phyloP scores from a whole-genome alignment of 441 rosid genomes.

The Dalechampia spathulata region DNA sequence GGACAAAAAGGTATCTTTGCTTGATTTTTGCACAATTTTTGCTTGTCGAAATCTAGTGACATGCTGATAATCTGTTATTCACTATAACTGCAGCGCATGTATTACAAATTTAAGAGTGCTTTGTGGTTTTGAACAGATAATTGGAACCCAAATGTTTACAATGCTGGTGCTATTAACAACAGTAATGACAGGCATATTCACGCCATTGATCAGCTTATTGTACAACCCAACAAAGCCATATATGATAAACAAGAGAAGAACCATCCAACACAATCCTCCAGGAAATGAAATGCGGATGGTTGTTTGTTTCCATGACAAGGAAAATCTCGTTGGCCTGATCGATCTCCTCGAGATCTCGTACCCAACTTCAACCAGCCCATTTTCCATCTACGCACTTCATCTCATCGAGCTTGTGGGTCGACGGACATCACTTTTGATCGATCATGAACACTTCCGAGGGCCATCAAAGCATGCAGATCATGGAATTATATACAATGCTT shows the following conservation, averaged over 20 bases:
- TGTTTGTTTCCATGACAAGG: constrained; percentile 39
- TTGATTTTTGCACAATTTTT: too few relatives aligned
- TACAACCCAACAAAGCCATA: constrained; percentile 71
- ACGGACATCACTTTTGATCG: constrained; percentile 40
- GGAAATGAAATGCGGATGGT: constrained; percentile 32
- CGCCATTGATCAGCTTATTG: constrained; percentile 44
- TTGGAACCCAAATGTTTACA: constrained; percentile 25
- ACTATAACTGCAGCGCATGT: too few relatives aligned
- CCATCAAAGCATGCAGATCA: constrained; percentile 13
- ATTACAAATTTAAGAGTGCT: too few relatives aligned
- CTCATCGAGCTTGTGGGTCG: constrained; percentile 51
- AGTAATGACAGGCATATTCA: constrained; percentile 20
- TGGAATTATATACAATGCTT: constrained; percentile 34
- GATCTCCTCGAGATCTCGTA: constrained; percentile 46
- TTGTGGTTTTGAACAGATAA: constrained; percentile 26
- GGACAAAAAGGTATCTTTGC: constrained; percentile 39
- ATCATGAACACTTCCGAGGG: constrained; percentile 28
- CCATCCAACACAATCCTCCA: constrained; percentile 58
- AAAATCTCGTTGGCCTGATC: constrained; percentile 33
- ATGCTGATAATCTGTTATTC: too few relatives aligned
- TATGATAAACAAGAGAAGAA: constrained; percentile 54
- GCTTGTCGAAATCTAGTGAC: too few relatives aligned
- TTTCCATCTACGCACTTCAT: constrained; percentile 44
- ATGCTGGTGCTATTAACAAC: constrained; percentile 34
- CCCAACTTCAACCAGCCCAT: constrained; percentile 37